Percentiles rank a stretch among this genome's conserved stretches.
Evolutionary conservation across 306 rosid species (phyloP).

Genomic region (Cucumis cinereus): DNA sequence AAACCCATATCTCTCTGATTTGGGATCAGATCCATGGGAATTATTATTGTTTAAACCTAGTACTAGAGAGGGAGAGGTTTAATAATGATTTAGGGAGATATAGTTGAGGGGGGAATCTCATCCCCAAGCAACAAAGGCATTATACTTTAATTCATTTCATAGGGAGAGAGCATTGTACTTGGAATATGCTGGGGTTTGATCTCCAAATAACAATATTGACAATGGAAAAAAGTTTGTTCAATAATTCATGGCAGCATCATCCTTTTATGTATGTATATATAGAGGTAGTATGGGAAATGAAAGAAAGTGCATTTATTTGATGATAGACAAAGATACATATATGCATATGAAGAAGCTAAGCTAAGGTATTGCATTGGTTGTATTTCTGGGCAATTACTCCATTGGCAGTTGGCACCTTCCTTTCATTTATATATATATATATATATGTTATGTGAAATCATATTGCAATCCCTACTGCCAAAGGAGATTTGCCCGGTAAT

Average conservation of each 20-base stretch:
- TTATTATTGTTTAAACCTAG: neutral
- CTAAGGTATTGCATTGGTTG: slow-evolving; percentile 16
- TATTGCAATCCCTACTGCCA: slow-evolving; percentile 26
- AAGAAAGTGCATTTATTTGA: neutral
- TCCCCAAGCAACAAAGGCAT: neutral
- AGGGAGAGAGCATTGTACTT: neutral
- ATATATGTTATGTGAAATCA: too few species aligned
- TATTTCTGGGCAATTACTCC: slow-evolving; percentile 54
- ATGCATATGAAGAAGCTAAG: neutral
- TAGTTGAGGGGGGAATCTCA: neutral
- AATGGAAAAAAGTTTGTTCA: neutral
- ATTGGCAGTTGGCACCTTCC: slow-evolving; percentile 27
- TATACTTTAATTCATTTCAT: neutral
- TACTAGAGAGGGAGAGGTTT: neutral
- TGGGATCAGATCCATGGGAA: neutral
- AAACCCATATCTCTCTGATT: neutral
- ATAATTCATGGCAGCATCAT: neutral
- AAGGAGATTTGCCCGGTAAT: slow-evolving; percentile 74
- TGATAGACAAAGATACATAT: neutral
- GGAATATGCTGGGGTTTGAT: neutral
- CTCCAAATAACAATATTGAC: too few species aligned
- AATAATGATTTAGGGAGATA: neutral
- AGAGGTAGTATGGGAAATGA: neutral
- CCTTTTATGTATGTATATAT: slow-evolving; percentile 11
- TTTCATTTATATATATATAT: too few species aligned